These are phyloP conservation scores for Cyberlindnera japonica DNA, from an alignment of 805 yeast species.

Conservation along the genomic window DNA sequence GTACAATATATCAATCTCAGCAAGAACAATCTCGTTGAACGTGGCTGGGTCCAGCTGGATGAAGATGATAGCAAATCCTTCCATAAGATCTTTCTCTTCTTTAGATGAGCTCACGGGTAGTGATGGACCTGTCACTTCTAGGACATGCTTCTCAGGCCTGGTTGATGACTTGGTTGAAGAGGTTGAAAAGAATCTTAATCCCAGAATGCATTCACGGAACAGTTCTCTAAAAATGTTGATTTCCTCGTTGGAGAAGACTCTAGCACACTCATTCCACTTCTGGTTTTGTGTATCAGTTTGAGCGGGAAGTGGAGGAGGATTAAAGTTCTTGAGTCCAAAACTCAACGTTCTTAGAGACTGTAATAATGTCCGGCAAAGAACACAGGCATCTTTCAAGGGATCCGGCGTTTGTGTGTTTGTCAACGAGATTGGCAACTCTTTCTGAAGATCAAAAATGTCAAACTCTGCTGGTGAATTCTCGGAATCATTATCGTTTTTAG, in stretches of 20 bases:
- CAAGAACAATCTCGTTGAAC: constrained; percentile 84
- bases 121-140: constrained; percentile 65
- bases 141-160: constrained; percentile 22
- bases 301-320: constrained; percentile 67
- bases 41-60: constrained; percentile 94
- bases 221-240: constrained; percentile 69
- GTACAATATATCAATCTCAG: constrained; percentile 74
- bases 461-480: constrained; percentile 12
- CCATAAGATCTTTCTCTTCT: constrained; percentile 95
- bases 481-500: constrained; percentile 8
- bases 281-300: constrained; percentile 43
- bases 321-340: constrained; percentile 83
- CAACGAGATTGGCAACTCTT: constrained; percentile 56
- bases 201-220: constrained; percentile 80
- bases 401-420: constrained; percentile 47
- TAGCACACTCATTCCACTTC: constrained; percentile 82
- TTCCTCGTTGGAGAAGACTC: constrained; percentile 82
- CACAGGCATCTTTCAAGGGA: constrained; percentile 83
- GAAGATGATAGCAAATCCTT: constrained; percentile 87
- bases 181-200: constrained; percentile 70
- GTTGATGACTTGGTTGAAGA: constrained; percentile 25
- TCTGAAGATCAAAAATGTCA: constrained; percentile 44
- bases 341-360: constrained; percentile 87
- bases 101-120: constrained; percentile 83
- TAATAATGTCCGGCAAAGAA: constrained; percentile 82